A percentile compares a stretch with the other conserved stretches of the same genome.
Conservation (phyloP, 2,329 filamentous ascomycete genomes). For the Neonectria faginata region DNA sequence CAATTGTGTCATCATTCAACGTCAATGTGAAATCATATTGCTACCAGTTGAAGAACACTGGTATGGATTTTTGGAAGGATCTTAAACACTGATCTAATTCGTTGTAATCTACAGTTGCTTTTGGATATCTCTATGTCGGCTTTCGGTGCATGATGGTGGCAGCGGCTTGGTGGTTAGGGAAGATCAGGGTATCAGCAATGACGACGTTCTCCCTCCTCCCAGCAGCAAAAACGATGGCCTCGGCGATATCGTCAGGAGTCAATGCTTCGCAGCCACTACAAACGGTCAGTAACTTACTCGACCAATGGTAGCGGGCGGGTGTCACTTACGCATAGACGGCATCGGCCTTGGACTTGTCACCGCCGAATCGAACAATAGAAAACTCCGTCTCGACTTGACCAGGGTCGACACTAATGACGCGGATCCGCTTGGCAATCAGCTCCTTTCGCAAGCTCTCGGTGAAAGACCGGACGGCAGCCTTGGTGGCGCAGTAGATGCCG, state of each 20-base stretch:
- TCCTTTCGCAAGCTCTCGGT: slow-evolving; percentile 85
- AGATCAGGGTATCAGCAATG: slow-evolving; percentile 86
- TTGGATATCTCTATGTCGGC: slow-evolving; percentile 39
- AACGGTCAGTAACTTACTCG: slow-evolving; percentile 1
- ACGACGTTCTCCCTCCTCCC: slow-evolving; percentile 90
- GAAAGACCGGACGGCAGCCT: slow-evolving; percentile 86
- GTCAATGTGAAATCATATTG: too few relatives aligned
- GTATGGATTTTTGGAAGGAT: too few relatives aligned
- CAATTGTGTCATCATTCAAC: too few relatives aligned
- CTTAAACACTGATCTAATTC: too few relatives aligned
- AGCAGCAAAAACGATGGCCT: slow-evolving; percentile 87
- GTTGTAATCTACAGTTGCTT: neutral
- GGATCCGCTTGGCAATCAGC: slow-evolving; percentile 80
- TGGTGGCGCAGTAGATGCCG: slow-evolving; percentile 91
- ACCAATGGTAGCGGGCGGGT: accelerated
- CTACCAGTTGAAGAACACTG: too few relatives aligned
- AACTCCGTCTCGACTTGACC: slow-evolving; percentile 96
- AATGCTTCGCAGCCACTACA: slow-evolving; percentile 79
- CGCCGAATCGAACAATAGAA: slow-evolving; percentile 86
- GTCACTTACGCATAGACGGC: slow-evolving; percentile 82
- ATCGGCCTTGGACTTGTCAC: slow-evolving; percentile 88
- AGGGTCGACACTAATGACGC: slow-evolving; percentile 88
- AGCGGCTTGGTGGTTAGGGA: slow-evolving; percentile 80
- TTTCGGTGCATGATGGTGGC: slow-evolving; percentile 44
- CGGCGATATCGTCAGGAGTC: slow-evolving; percentile 90